Conservation (phyloP, 805 yeast genomes). For the Priceomyces medius region DNA sequence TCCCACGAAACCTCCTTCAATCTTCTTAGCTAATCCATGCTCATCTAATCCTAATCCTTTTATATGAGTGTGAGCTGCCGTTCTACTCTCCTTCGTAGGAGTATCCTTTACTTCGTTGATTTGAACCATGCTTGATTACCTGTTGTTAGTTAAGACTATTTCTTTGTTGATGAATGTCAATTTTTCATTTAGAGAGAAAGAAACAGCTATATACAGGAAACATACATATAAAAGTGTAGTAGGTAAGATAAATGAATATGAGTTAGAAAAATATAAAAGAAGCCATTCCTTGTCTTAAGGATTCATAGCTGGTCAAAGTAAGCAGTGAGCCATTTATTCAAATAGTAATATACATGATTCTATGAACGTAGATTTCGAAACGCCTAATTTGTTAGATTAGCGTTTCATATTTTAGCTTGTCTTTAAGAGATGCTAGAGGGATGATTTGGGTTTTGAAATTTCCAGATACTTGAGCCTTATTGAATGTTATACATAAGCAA, state of each 20-base stretch:
- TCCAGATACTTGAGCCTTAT: neutral
- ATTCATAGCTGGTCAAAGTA: no score
- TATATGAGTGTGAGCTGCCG: slow-evolving; percentile 97
- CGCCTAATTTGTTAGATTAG: neutral
- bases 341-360: neutral
- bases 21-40: slow-evolving; percentile 74
- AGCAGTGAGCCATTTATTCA: no score
- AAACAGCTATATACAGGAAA: neutral
- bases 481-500: neutral
- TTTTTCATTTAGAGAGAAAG: slow-evolving; percentile 1
- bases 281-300: no score
- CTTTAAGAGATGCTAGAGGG: neutral
- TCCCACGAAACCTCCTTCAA: slow-evolving; percentile 88
- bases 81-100: slow-evolving; percentile 56
- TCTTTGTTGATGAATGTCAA: slow-evolving; percentile 2
- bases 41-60: slow-evolving; percentile 94
- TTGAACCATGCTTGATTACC: slow-evolving; percentile 55
- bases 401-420: neutral
- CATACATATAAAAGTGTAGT: no score
- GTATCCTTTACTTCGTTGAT: slow-evolving; percentile 72
- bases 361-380: neutral
- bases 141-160: neutral
- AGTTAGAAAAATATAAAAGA: no score
- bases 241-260: no score
- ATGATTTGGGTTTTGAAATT: neutral